Base-by-base conservation (phyloP, 1,139 yeast genomes). In the Scheffersomyces segobiensis region DNA sequence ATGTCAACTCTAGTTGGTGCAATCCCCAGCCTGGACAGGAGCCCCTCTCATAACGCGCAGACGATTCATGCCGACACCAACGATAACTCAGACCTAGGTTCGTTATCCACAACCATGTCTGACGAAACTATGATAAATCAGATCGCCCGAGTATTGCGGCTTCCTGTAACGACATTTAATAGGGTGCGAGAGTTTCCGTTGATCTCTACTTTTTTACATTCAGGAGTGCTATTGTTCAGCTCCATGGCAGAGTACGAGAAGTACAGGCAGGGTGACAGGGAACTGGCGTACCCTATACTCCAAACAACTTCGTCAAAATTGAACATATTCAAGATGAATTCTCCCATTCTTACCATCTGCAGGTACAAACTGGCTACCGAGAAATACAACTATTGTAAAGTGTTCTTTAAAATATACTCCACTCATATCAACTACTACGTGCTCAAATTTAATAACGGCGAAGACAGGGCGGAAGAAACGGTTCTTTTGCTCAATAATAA, bases 351-450 rank as follows among this genome's bases (percentile, higher is more conserved):
- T 64, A 64, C 68, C 8, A 72, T 76, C n/a, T 59, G 67, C 55
- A 60, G 60, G 42, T 65, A 63, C 58, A 55, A 55, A 18, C 53
- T 52, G 12, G 39, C 48, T 18, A 63, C 60, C 5, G 58, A 58
- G 19, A 71, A 68, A 52, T 39, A 19, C 2, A 75, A 70, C 39
- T 70, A 67, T 56, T 77, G 81, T 60, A 70, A 66, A 50, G 76
- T 74, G 21, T 77, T 72, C 62, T 76, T 73, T 64, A 74, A 74
- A 60, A 68, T 76, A 10, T 61, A 75, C 20, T 67, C 71, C 12
- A 74, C 68, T 53, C 74, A 77, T 55, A 63, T 78, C n/a, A 71
- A 80, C 20, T 75, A 77, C 59, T 76, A 76, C 59, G 67, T 74
- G 4, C 62, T 79, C 52, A 65, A 68, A 47, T 77, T 78, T 59